Base-by-base conservation (phyloP, 495 filamentous ascomycete genomes). In the Podospora bellae-mahoneyi region DNA sequence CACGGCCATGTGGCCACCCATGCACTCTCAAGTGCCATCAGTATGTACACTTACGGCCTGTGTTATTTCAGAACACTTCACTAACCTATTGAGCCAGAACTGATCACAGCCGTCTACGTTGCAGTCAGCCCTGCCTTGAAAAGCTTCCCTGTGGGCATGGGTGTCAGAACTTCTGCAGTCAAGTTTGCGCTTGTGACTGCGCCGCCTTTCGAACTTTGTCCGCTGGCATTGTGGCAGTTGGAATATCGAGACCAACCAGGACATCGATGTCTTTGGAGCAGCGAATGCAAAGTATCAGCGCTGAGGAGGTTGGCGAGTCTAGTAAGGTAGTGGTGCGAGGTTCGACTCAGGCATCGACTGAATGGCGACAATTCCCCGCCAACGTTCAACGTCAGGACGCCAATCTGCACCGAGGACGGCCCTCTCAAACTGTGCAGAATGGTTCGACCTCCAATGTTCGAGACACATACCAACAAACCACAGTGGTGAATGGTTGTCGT, bases 61-160 rank as follows among this genome's bases (percentile, higher is more conserved):
- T 5, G 13, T 0, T 48, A 5, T 48, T 5, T 32, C 30, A 48
- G 39, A 16, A 48, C 39, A 3, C 2, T 23, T 66, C 48, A 23
- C 67, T 71, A 59, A 71, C 67, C 34, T 19, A 18, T 19, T 89
- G 83, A 67, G 81, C 81, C 0, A 90, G 86, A 15, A 85, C 87
- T 0, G 86, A 85, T 69, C 84, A 91, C 64, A 74, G 76, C 0
- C 82, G 83, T 60, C 76, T 92, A 0, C 89, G 88, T 23, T 96
- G 92, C 72, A 86, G 83, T 4, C 63, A 83, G 55, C 83, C 90
- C 2, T 95, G 92, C 69, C 72, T 78, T 1, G 80, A 83, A 53
- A 54, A 28, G 0, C 81, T 94, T 5, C 23, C n/a, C 0, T 96
- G 92, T 74, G 88, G 90, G 0, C 89, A 93, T 71, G 82, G 79